Evolutionary conservation across 1,284 basidiomycete species (phyloP), one percentile per base, ranked within the genome.

Genomic region (Hemileia vastatrix): DNA sequence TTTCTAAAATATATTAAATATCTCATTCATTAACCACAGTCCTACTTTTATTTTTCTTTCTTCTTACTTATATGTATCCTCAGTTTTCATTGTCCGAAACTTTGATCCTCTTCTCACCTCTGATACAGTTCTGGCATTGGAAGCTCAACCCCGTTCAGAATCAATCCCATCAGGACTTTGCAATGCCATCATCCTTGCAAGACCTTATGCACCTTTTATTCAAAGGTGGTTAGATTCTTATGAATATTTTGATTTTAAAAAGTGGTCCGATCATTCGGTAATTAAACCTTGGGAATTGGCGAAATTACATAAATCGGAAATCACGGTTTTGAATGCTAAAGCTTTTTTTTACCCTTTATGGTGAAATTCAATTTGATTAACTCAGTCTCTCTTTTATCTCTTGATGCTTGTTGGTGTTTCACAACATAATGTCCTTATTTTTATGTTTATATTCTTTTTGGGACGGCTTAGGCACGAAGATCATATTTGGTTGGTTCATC

Each of bases 341-440:
- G 79, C 79, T 0, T 78, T 81, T 68, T 81, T 80, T 68, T 80
- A 77, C 76, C 80, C 80, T 0, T 72, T 79, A 65, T 80, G 78
- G 78, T 49, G 21, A n/a, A 31, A 40, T 27, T 18, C n/a, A n/a
- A n/a, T n/a, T n/a, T n/a, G n/a, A n/a, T n/a, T n/a, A n/a, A n/a
- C n/a, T n/a, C n/a, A n/a, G n/a, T 9, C 9, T 6, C 3, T 18
- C 13, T 40, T 8, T 40, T 60, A 6, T 45, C 23, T 21, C 33
- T 13, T 13, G 4, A 18, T 50, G 4, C 2, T 2, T 49, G 27
- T 32, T 49, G 8, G 13, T 23, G 4, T n/a, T 44, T 52, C 1
- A 23, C 31, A 18, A 15, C 18, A n/a, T 31, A n/a, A 18, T 45
- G 4, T 18, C 40, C 11, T 4, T 9, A n/a, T 15, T 40, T 43